Base-by-base conservation (phyloP, 1,284 basidiomycete species). In the Stereum hirsutum region DNA sequence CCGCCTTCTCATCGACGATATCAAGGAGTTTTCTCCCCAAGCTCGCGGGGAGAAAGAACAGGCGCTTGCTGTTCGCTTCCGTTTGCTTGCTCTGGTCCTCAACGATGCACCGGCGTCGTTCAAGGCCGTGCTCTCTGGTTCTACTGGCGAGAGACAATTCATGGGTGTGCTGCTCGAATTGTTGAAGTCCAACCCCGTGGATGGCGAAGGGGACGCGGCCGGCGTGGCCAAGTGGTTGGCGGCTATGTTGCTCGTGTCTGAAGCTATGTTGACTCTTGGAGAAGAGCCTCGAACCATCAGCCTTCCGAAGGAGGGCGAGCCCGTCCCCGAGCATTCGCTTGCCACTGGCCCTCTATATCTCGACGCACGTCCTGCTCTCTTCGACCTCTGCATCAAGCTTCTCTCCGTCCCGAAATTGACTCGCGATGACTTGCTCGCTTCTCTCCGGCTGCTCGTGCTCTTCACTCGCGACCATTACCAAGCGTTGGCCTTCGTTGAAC, bases 31-130 rank as follows among this genome's bases (percentile, higher is more conserved):
- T 56, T 78, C 81, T 3, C 71, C 78, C 6, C 66, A 63, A 32
- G 80, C 81, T 6, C 74, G 80, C 53, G 78, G 82, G 49, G 66
- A 74, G 3, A 73, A 78, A 46, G 79, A 89, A 52, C 80, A 86
- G 53, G 78, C 81, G 3, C 66, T 95, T 33, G 77, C 85, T 10
- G 83, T 89, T 46, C 73, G 93, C 35, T 86, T 89, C 51, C 84
- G 89, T 42, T 69, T 97, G 7, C 69, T 95, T n/a, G 89, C 91
- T 1, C 67, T 96, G 25, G 78, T 92, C 14, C 68, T 91, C 24
- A 79, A 79, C 49, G 88, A 91, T 54, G 74, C 75, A n/a, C 74
- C 79, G 1, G 71, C 62, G 4, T 53, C 75, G 1, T 62, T 82
- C 19, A 66, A 69, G 35, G 59, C 69, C 39, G 68, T 72, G 45